Evolutionary conservation across 805 yeast species (phyloP).

Genomic region (Starmerella etchellsii): DNA sequence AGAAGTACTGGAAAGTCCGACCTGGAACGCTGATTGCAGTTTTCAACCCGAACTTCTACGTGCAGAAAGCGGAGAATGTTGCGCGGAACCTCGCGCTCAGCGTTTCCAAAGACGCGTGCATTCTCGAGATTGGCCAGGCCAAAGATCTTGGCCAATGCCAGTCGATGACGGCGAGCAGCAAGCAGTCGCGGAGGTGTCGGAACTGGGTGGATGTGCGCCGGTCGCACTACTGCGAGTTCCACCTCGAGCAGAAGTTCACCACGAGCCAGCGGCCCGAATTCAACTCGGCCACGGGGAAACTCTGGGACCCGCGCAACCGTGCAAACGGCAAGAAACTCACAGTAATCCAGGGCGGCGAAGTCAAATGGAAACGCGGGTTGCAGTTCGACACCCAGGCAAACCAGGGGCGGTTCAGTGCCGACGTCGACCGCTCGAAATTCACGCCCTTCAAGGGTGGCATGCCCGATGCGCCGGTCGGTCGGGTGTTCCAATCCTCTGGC

Average conservation of each 20-base stretch:
- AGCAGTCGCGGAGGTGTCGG: conserved; percentile 34
- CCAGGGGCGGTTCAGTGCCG: not conserved
- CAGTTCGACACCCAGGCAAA: conserved; percentile 24
- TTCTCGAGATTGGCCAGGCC: conserved; percentile 64
- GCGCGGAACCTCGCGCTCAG: conserved; percentile 35
- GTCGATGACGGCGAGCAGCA: conserved; percentile 33
- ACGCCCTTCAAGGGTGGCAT: conserved; percentile 27
- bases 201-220: conserved; percentile 45
- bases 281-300: conserved; percentile 42
- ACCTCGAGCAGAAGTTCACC: conserved; percentile 42
- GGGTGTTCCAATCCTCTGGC: conserved; percentile 8
- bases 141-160: conserved; percentile 57
- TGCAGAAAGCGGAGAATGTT: conserved; percentile 12
- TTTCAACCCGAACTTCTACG: conserved; percentile 54
- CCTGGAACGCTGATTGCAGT: conserved; percentile 65
- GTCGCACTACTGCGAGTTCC: conserved; percentile 56
- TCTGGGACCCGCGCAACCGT: conserved; percentile 37
- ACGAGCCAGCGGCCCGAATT: conserved; percentile 64
- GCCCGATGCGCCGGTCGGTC: conserved; percentile 16
- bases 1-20: conserved; percentile 57
- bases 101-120: conserved; percentile 37
- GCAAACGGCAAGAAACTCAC: conserved; percentile 28
- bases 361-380: conserved; percentile 22
- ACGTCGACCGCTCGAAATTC: not conserved
- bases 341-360: conserved; percentile 30